Base-by-base conservation (phyloP, 2,329 filamentous ascomycete genomes). In the Parafenestella ontariensis region DNA sequence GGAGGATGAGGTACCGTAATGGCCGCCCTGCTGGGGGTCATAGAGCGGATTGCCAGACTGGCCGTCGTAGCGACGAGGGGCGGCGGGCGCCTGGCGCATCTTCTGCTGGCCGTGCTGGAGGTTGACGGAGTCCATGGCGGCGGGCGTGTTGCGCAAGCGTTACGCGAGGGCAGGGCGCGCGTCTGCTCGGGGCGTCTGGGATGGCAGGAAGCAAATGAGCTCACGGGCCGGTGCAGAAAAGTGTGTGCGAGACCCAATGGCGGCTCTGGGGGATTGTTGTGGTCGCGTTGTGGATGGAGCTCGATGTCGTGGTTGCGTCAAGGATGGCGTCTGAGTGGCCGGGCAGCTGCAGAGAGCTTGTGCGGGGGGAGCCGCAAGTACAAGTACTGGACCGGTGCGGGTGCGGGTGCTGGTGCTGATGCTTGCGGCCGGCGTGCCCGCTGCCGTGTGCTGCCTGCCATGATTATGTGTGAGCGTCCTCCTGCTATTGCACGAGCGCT, bases 21-120 rank as follows among this genome's bases (percentile, higher is more conserved):
- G 81, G 44, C 81, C 81, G 39, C 79, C 78, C 61, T 79, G 76
- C 23, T 59, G 58, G 6, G 76, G 61, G 59, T 82, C 79, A 62
- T 83, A 83, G 54, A 78, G 58, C 31, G 79, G 79, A 55, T 79
- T 77, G 43, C 80, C 80, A 56, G 81, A 78, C 68, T 78, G 76
- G 33, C 81, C 81, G 57, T 83, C 81, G 57, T 83, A 83, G 62
- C 76, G 78, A 70, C 60, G 78, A 52, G 70, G 76, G 48, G 62
- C 73, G 34, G 72, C 72, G 31, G 71, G 66, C 46, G 65, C 63
- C 52, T 71, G 72, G 67, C 68, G 74, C 69, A 72, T 70, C 61
- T 75, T 72, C 59, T 75, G 72, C 65, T 75, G 70, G 64, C 65
- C 64, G 58, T 74, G 71, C 52, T 71, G 69, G 59, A 73, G 70